Conservation (phyloP, 352 stramenopile species). For the Discostella stelligera region DNA sequence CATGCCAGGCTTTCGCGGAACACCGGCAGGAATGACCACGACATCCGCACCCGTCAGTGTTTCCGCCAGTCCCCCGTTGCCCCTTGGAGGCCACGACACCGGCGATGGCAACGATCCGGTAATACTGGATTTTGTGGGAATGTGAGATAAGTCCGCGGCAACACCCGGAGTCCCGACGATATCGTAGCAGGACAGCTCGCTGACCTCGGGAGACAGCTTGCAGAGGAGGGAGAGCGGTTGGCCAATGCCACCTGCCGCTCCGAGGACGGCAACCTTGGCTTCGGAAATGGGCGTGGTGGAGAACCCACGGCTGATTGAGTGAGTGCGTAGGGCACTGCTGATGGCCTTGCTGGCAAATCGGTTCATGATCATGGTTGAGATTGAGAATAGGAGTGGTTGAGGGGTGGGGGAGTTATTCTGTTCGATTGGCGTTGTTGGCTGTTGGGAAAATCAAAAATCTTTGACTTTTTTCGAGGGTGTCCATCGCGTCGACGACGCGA, state of each 20-base stretch:
- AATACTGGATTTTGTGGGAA: constrained; percentile 85
- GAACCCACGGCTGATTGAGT: constrained; percentile 16
- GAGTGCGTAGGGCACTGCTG: constrained; percentile 1
- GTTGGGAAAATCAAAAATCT: too few species aligned
- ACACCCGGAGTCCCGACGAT: constrained; percentile 97
- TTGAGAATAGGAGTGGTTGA: neutral
- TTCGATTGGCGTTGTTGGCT: too few species aligned
- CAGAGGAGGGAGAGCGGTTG: constrained; percentile 97
- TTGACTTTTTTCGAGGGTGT: neutral
- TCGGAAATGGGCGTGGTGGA: constrained; percentile 45
- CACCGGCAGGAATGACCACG: constrained; percentile 98
- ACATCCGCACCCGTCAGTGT: constrained; percentile 87
- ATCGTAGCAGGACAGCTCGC: constrained; percentile 96
- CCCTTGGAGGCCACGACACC: constrained; percentile 63
- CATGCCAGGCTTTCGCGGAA: constrained; percentile 96
- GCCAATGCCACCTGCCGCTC: constrained; percentile 96
- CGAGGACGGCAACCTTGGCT: constrained; percentile 83
- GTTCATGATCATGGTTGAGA: constrained; percentile 36
- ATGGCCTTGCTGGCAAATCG: constrained; percentile 34
- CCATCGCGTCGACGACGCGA: neutral
- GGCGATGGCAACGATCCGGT: constrained; percentile 63
- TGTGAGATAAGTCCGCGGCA: constrained; percentile 92
- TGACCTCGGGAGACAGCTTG: constrained; percentile 94
- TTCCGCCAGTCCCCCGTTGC: constrained; percentile 83
- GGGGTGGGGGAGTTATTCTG: neutral